These are phyloP conservation scores for Epichloe coenophiala DNA, from an alignment of 2,329 filamentous ascomycete genomes.

Conservation along the genomic window DNA sequence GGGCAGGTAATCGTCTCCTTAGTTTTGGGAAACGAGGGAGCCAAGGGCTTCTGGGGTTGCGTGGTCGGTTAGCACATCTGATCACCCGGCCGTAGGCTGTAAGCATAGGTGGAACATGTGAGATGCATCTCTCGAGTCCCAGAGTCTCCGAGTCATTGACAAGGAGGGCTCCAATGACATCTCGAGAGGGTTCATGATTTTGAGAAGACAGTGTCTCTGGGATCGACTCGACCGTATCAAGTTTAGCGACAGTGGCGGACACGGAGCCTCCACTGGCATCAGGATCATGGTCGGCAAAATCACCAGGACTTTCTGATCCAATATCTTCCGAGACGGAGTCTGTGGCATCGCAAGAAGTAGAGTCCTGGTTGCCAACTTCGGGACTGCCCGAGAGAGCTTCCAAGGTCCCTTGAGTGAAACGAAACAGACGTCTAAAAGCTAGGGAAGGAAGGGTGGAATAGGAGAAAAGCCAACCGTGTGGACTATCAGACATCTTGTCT, in stretches of 20 bases:
- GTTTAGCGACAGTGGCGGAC: not conserved
- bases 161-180: not conserved
- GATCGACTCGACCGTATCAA: not conserved
- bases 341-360: not conserved
- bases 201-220: not conserved
- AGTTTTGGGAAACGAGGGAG: constrained; percentile 2
- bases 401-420: not conserved
- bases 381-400: not conserved
- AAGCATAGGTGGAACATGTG: not conserved
- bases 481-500: not conserved
- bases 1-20: not conserved
- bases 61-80: constrained; percentile 3
- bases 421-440: not conserved
- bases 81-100: not conserved
- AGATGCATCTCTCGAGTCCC: not conserved
- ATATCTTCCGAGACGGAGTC: not conserved
- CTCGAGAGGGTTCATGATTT: not conserved
- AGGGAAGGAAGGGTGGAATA: constrained; percentile 1
- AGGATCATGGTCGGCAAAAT: not conserved
- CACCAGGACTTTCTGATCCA: not conserved
- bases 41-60: constrained; percentile 3
- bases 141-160: not conserved
- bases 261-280: not conserved
- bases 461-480: not conserved
- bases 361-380: not conserved